Base-by-base conservation (phyloP, 306 rosid species). In the Gastrolobium villosum region DNA sequence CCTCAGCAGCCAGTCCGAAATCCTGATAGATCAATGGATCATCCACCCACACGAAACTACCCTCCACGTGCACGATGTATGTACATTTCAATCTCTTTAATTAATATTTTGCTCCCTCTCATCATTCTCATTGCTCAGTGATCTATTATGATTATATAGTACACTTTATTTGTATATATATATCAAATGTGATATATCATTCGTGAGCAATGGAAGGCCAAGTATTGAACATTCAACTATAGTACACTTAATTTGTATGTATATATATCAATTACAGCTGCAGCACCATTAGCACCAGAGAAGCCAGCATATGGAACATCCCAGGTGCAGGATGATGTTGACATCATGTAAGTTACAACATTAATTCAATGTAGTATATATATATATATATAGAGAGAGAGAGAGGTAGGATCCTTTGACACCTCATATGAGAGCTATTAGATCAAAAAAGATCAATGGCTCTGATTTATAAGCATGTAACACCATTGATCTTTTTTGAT, bases 271-370 rank as follows among this genome's bases (percentile, higher is more conserved):
- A 35, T 55, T 83, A 7, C 86, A 80, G 84, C 83, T 28, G 2
- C 59, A n/a, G 34, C 7, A 57, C 37, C 31, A 20, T 20, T 48
- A n/a, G 34, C 7, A 62, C 4, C 82, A 20, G 89, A 87, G 55
- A 87, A 62, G 75, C 3, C 49, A 2, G 46, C 43, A 54, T 46
- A 36, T 37, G 48, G 74, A 54, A 46, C 79, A 4, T 76, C 36
- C 31, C 83, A 7, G 4, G 32, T 0, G 35, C 66, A 34, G 2
- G 85, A 75, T 10, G 89, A 89, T 5, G 78, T 73, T 31, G 91
- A 86, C 39, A 78, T 90, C 81, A 87, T 70, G 98, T 94, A 79
- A 79, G 90, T 85, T 73, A 10, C 5, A 9, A 41, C 5, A 26
- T 20, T 6, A 20, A 20, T 20, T 20, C 26, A 20, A 7, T 54